These are phyloP conservation scores for Epipyxis sp. DNA, from an alignment of 108 stramenopile genomes.

Conservation along the genomic window DNA sequence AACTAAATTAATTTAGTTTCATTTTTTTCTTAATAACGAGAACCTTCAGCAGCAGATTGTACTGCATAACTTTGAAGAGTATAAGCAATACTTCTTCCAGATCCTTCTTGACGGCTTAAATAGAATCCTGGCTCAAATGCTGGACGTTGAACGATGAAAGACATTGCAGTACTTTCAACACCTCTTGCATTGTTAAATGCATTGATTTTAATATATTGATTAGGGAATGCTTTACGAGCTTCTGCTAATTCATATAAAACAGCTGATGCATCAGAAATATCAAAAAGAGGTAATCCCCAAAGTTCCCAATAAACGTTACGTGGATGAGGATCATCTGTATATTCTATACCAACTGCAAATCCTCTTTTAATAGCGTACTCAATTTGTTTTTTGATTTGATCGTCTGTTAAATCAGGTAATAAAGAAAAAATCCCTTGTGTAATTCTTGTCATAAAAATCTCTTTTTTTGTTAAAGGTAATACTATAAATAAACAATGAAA, in stretches of 20 bases:
- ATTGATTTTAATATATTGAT: conserved; percentile 25
- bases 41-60: conserved; percentile 11
- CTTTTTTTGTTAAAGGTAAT: conserved; percentile 16
- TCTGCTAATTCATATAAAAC: conserved; percentile 22
- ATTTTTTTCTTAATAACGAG: background rate
- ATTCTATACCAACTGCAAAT: conserved; percentile 27
- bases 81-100: conserved; percentile 19
- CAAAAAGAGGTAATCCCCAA: conserved; percentile 24
- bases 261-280: conserved; percentile 21
- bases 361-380: conserved; percentile 30
- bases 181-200: conserved; percentile 30
- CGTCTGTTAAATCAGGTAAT: conserved; percentile 27
- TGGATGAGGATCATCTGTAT: conserved; percentile 30
- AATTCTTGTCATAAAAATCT: conserved; percentile 25
- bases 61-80: conserved; percentile 30
- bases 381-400: conserved; percentile 27
- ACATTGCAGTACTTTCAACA: conserved; percentile 28
- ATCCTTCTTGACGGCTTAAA: conserved; percentile 21
- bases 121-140: conserved; percentile 28
- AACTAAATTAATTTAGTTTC: conserved; percentile 8
- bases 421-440: conserved; percentile 27
- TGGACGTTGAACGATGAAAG: conserved; percentile 24
- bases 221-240: conserved; percentile 21
- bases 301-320: conserved; percentile 26
- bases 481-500: conserved; percentile 30